Conservation (phyloP, 2,329 filamentous ascomycete genomes). For the Didymella exigua region DNA sequence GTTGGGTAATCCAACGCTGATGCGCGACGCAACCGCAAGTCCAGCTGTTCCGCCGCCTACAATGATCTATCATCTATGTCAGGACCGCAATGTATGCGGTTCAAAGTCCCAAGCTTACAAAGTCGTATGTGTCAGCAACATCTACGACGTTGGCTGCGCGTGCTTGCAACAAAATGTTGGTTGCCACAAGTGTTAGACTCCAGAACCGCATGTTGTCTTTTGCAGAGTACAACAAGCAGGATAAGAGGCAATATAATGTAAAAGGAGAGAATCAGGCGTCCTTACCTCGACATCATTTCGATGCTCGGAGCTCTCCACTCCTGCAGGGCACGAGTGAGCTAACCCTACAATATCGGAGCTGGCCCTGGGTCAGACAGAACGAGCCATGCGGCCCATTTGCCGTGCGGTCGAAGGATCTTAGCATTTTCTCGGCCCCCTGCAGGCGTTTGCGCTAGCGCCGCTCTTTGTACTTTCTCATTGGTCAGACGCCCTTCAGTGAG, state of each 20-base stretch:
- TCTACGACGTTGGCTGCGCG: neutral
- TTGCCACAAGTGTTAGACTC: neutral
- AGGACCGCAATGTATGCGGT: neutral
- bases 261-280: neutral
- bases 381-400: constrained; percentile 2
- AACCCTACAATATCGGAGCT: constrained; percentile 6
- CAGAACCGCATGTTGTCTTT: constrained; percentile 7
- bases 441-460: constrained; percentile 1
- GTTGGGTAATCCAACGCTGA: constrained; percentile 41
- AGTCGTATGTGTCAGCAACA: constrained; percentile 3
- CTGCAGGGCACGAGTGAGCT: neutral
- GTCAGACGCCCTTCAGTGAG: neutral
- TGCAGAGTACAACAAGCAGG: neutral
- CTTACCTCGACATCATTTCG: neutral
- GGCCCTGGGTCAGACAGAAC: constrained; percentile 2
- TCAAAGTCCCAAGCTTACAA: neutral
- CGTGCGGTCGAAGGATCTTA: neutral
- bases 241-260: neutral
- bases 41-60: constrained; percentile 38
- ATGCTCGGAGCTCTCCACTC: neutral
- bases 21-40: constrained; percentile 37
- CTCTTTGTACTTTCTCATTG: neutral
- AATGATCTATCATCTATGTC: constrained; percentile 17
- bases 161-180: neutral
- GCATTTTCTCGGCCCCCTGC: neutral